Base-by-base conservation (phyloP, 306 rosid species). In the Inga laurina region DNA sequence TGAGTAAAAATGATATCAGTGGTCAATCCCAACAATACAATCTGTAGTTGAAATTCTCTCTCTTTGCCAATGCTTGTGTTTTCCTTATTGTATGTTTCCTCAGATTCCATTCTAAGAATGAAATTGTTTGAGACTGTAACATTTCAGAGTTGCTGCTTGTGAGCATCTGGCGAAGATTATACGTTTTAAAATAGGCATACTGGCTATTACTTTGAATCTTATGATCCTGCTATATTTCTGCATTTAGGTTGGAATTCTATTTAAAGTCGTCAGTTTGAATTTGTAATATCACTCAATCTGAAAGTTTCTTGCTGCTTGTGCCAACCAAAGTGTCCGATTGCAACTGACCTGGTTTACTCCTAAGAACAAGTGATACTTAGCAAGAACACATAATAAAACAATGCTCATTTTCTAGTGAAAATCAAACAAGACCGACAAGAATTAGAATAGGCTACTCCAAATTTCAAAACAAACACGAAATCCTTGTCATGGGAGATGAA, bases 21-120 rank as follows among this genome's bases (percentile, higher is more conserved):
- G 35, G 54, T 44, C 75, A 72, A 75, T 78, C 78, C 78, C 37
- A 62, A 62, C 73, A 13, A 32, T 49, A 37, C 49, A 54, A 37
- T 73, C 14, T 15, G 12, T 48, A 3, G 14, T 37, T 49, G 18
- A 62, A 62, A 24, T 12, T 24, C 7, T 76, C 35, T 52, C 44
- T 61, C 66, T 59, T 46, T 45, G 43, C 48, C 61, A 73, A 27
- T 46, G 61, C 22, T 73, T 48, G 44, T 7, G 32, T 49, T 46
- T 48, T 73, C 43, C 43, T 49, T 48, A 30, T 48, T 11, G 30
- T 27, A 27, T 27, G 43, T 73, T 48, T 48, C 22, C 59, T 48
- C 14, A 27, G 43, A 44, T 24, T 73, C 15, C 24, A 73, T 27
- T 37, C 44, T 27, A 8, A 43, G 34, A 27, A 43, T 44, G 75